Base-by-base conservation (phyloP, 352 stramenopile genomes). In the Globisporangium perplexum region DNA sequence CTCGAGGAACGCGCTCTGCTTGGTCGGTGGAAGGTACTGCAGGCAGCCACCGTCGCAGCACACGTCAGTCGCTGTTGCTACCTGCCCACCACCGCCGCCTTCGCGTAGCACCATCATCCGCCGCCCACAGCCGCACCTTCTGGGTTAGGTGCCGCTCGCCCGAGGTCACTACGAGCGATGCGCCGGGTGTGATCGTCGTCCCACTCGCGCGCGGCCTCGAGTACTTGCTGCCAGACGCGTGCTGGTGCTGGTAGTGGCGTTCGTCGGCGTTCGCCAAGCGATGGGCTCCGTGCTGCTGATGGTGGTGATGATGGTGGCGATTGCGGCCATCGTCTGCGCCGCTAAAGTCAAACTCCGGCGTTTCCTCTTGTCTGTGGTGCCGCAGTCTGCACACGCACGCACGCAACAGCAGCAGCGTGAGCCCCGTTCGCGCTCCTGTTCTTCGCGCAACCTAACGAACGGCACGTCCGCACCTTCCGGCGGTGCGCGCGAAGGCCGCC, bases 181-280 rank as follows among this genome's bases (percentile, higher is more conserved):
- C 57, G 38, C 50, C 50, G 14, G 57, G 50, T 23, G 31, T 53
- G 50, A 63, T 59, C 44, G 35, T 2, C 26, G 15, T 24, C 26
- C 57, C 57, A n/a, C 57, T 63, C 31, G 57, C 31, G 14, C 44
- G 57, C 33, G 20, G 33, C 42, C 42, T 57, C 31, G 28, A 24
- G 36, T 63, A 53, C 42, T 57, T 63, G 14, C 18, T 7, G n/a
- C 18, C 8, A 12, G 5, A 1, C 17, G 33, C 24, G 20, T n/a
- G 15, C 47, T 30, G 14, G 17, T 2, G n/a, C 7, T 22, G 18
- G 8, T 11, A 8, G 6, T 26, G n/a, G 20, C n/a, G 41, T 20
- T 46, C 41, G 1, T 23, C 23, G 41, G 41, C 41, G 41, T 46
- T 46, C n/a, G 41, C 41, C 20, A 46, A 20, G 12, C 41, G 41